phyloP scores from a whole-genome alignment of 306 rosid genomes.

The Gynostemma pentaphyllum region DNA sequence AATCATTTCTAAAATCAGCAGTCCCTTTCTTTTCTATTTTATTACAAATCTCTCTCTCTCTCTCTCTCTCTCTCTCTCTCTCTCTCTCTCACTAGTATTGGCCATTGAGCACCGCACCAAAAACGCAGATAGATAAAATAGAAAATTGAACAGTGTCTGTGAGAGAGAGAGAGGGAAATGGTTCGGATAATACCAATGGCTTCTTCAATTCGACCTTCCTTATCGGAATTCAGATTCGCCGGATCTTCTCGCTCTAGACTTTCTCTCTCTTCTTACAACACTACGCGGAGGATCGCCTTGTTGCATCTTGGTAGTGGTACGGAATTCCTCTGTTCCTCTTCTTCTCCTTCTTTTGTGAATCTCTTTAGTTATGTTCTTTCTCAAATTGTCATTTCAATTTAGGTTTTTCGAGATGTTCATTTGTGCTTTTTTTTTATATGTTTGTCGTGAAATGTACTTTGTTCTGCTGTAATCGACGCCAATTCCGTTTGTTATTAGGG shows the following conservation, averaged over 20 bases:
- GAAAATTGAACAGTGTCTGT: background rate
- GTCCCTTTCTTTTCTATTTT: too few relatives aligned
- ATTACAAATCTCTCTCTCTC: too few relatives aligned
- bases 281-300: conserved; percentile 33
- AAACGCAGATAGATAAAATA: background rate
- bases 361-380: background rate
- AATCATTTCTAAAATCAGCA: too few relatives aligned
- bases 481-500: too few relatives aligned
- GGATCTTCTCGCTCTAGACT: conserved; percentile 31
- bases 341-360: background rate
- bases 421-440: background rate
- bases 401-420: background rate
- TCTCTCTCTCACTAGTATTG: too few relatives aligned
- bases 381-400: background rate
- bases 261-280: conserved; percentile 33
- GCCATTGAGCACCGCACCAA: too few relatives aligned
- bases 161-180: conserved; percentile 16
- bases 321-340: background rate
- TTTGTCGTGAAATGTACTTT: background rate
- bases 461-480: background rate
- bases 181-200: conserved; percentile 73
- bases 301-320: conserved; percentile 39
- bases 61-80: too few relatives aligned
- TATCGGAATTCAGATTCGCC: conserved; percentile 39
- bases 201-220: conserved; percentile 61